phyloP scores from a whole-genome alignment of 1,284 basidiomycete genomes.

The Cystobasidiaceae sp. region DNA sequence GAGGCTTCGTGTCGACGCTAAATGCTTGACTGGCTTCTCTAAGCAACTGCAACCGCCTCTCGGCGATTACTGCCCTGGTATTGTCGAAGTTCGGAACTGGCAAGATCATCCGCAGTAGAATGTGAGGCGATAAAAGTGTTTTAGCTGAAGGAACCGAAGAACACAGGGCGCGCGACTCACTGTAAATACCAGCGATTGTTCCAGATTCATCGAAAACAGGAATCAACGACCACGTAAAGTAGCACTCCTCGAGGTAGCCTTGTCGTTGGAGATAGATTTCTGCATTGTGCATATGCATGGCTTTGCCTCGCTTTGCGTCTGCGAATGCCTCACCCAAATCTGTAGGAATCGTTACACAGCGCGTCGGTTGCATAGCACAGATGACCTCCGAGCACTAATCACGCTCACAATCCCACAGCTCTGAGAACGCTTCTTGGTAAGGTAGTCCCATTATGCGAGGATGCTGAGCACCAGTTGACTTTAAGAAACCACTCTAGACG shows the following conservation, averaged over 20 bases:
- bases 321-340: not conserved
- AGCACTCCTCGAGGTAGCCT: slow-evolving; percentile 34
- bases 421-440: slow-evolving; percentile 35
- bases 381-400: slow-evolving; percentile 31
- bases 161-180: not conserved
- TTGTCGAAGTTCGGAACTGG: slow-evolving; percentile 39
- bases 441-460: no score
- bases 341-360: not conserved
- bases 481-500: not conserved
- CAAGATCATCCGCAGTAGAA: not conserved
- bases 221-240: slow-evolving; percentile 38
- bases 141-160: no score
- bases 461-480: not conserved
- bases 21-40: slow-evolving; percentile 34
- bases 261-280: slow-evolving; percentile 35
- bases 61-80: slow-evolving; percentile 33
- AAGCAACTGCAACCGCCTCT: slow-evolving; percentile 34
- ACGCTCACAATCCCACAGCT: slow-evolving; percentile 35
- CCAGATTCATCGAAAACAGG: slow-evolving; percentile 31
- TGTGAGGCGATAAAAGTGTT: not conserved
- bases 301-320: slow-evolving; percentile 30
- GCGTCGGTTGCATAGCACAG: not conserved
- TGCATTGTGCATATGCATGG: slow-evolving; percentile 32
- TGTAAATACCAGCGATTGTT: slow-evolving; percentile 6
- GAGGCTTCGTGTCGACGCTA: not conserved